Base-by-base conservation (phyloP, 306 rosid species). In the Prinsepia uniflora region DNA sequence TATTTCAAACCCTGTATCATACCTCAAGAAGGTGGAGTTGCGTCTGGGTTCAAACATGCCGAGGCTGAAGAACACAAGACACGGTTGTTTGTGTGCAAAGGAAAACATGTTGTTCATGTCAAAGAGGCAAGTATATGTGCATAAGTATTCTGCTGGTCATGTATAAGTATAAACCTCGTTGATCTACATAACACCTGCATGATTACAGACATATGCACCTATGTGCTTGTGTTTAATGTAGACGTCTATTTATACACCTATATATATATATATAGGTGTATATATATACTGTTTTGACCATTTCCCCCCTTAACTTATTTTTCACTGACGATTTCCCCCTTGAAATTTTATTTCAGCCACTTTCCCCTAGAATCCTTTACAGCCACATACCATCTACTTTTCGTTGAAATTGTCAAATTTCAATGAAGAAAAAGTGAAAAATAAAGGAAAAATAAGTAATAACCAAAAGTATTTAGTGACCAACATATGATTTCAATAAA, bases 1-100 rank as follows among this genome's bases (percentile, higher is more conserved):
- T 87, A 87, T 81, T 95, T 95, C 70, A 95, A 84, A 81, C 99
- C 97, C 55, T 95, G 99, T 72, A 91, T 95, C 76, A 91, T 95
- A 82, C 99, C 97, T 73, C 93, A 78, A 88, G 87, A 95, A 82
- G 99, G 99, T 81, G 97, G 99, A 75, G 76, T 80, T 74, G 86
- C 92, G 76, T 87, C 99, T 46, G 99, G 99, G 62, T 95, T 95
- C 67, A 91, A 86, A 68, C 99, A 91, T 75, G 91, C 86, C 41
- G 96, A 87, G 78, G 93, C 91, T 75, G 97, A 91, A 78, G 89
- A 95, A 81, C 87, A 95, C 62, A 77, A 78, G 71, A 85, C 84
- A n/a, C 86, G 90, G 70, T 78, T 95, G 86, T 88, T 79, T 75
- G 83, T 84, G 70, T 91, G 97, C 84, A 86, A 82, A 80, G 99